phyloP scores from a whole-genome alignment of 2,329 filamentous ascomycete species.

The Lachnellula suecica region DNA sequence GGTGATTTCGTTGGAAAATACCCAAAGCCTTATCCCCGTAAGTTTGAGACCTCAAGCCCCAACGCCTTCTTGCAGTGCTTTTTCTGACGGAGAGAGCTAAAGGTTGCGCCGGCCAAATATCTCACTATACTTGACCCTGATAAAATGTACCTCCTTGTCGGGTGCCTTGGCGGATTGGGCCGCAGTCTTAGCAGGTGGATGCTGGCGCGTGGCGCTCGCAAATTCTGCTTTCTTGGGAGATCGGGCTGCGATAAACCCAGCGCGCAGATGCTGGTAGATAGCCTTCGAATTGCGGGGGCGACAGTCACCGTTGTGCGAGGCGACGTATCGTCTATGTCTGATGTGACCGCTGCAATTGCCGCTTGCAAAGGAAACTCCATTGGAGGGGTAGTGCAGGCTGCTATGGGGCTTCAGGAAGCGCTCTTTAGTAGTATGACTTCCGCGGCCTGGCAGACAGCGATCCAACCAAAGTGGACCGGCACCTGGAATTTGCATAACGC shows the following conservation, averaged over 20 bases:
- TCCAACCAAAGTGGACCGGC: slow-evolving; percentile 6
- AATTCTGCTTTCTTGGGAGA: slow-evolving; percentile 15
- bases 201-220: slow-evolving; percentile 10
- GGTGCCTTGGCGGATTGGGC: slow-evolving; percentile 19
- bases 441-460: not conserved
- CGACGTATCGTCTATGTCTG: not conserved
- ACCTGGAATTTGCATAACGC: slow-evolving; percentile 12
- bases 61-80: too few relatives aligned
- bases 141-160: slow-evolving; percentile 15
- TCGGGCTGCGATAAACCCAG: slow-evolving; percentile 11
- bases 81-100: not conserved
- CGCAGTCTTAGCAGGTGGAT: slow-evolving; percentile 18
- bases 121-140: slow-evolving; percentile 3
- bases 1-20: slow-evolving; percentile 8
- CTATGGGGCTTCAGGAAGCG: slow-evolving; percentile 28
- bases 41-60: too few relatives aligned
- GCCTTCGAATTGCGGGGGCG: slow-evolving; percentile 20
- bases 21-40: slow-evolving; percentile 2
- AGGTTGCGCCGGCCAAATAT: slow-evolving; percentile 5
- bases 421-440: not conserved
- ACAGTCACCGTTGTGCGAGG: slow-evolving; percentile 1
- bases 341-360: slow-evolving; percentile 4
- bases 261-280: slow-evolving; percentile 25
- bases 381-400: slow-evolving; percentile 19
- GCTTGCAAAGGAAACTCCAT: slow-evolving; percentile 5